A percentile compares a stretch with the other conserved stretches of the same genome.
These are phyloP conservation scores for Rusavskia elegans DNA, from an alignment of 495 filamentous ascomycete genomes.

Conservation along the genomic window DNA sequence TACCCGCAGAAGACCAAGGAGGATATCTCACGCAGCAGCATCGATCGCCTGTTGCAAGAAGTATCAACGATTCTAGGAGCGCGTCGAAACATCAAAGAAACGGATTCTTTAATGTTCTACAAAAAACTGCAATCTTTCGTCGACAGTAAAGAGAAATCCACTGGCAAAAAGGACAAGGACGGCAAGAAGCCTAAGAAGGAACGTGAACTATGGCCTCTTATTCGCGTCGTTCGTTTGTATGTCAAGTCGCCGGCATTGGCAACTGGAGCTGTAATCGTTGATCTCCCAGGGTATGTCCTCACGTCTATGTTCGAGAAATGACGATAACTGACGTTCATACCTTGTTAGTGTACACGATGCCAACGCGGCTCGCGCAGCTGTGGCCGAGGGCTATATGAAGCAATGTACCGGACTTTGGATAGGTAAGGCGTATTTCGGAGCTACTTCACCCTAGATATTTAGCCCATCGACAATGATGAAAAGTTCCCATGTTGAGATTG, in stretches of 20 bases:
- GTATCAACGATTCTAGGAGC: conserved; percentile 30
- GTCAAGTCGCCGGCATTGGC: conserved; percentile 36
- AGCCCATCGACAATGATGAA: too few species aligned
- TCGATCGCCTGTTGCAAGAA: conserved; percentile 25
- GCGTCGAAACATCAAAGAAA: conserved; percentile 23
- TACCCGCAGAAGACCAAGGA: conserved; percentile 42
- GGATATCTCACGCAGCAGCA: conserved; percentile 21
- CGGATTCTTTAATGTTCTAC: conserved; percentile 24
- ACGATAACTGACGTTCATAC: too few species aligned
- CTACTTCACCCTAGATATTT: too few species aligned
- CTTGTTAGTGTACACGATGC: conserved; percentile 35
- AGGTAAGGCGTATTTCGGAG: too few species aligned
- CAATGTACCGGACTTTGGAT: conserved; percentile 38
- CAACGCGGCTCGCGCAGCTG: conserved; percentile 45
- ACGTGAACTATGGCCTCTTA: conserved; percentile 50
- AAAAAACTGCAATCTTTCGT: conserved; percentile 29
- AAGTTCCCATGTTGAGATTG: too few species aligned
- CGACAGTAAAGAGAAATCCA: conserved; percentile 34
- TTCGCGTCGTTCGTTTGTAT: conserved; percentile 45
- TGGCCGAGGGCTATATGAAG: conserved; percentile 48
- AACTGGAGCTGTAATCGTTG: conserved; percentile 49
- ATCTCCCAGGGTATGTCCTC: conserved; percentile 32
- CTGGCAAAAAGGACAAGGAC: conserved; percentile 18
- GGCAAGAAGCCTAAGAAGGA: conserved; percentile 17
- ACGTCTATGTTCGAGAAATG: too few species aligned